Evolutionary conservation across 176 grass and related monocot genomes (phyloP), one percentile per base, ranked within the genome.

Genomic region (Hsuehochloa calcarea): DNA sequence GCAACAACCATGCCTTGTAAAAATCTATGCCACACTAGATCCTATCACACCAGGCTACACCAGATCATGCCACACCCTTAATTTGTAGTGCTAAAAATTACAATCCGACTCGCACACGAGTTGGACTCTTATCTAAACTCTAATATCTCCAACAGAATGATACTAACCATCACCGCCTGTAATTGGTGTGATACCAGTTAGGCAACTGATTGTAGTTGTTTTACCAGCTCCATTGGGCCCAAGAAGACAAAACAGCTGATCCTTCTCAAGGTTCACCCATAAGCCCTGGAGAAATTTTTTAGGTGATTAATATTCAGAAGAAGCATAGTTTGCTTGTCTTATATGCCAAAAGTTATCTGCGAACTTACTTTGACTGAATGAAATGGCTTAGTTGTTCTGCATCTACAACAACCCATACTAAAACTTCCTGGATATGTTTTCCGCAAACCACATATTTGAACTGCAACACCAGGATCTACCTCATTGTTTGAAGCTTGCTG

Each of bases 151-250:
- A 34, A 34, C 31, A 34, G 63, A 89, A 52, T 51, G 59, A 80
- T 80, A 75, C 70, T 61, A 77, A 95, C 96, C 96, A 91, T 98
- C 93, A 27, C 96, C 93, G 34, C 86, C 93, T 46, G 96, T 96
- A 67, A 96, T 84, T 74, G 96, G 96, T 70, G 96, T 98, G 81
- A 98, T 94, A 65, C 96, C 96, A 62, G 96, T 98, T 79, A 95
- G 81, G 81, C 96, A 98, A 80, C 87, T 94, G 71, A 95, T 98
- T 43, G 92, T 85, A 65, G 96, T 98, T 78, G 96, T 98, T 88
- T 98, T 98, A 83, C 96, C 96, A 58, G 96, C 96, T 88, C 93
- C 96, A 75, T 98, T 95, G 9, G 96, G 93, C 29, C 93, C 96
- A 85, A 98, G 96, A 76, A 98, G 88, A 85, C 96, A 95, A 85